Base-by-base conservation (phyloP, 352 stramenopile species). In the Globisporangium middletonii region DNA sequence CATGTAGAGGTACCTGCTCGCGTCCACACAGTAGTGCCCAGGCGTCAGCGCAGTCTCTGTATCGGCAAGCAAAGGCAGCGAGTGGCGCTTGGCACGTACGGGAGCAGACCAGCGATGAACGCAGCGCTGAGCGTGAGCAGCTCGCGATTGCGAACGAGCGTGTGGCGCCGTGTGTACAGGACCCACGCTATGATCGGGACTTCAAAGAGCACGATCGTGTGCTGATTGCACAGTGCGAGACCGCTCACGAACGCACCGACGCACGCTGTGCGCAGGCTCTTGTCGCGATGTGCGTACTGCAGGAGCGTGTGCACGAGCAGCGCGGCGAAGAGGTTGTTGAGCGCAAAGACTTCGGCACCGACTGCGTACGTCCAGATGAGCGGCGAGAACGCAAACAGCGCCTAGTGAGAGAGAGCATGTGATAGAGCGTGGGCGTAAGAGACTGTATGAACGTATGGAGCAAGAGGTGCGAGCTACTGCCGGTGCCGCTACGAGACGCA, bases 321-420 rank as follows among this genome's bases (percentile, higher is more conserved):
- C 4, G 90, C 75, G 9, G 86, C 69, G 35, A 98, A 96, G 1
- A 97, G 64, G 51, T 98, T 98, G 67, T 99, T 98, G n/a, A 99
- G 75, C 5, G 94, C 86, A 68, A 99, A 99, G 13, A 99, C 96
- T 77, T 99, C 96, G 38, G 94, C 87, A 8, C 90, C 87, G 37
- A 94, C 82, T 1, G 90, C 88, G 67, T 99, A 98, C 53, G 93
- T 93, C 96, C 96, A 99, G 11, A 96, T 83, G 19, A 98, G 69
- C 26, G 94, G 92, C 11, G 87, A 97, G 57, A 97, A 97, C n/a
- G 89, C 80, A 62, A 93, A 97, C 3, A 97, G 56, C 18, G 77
- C 74, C 73, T 82, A 53, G 4, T 18, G 45, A 30, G 38, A 43
- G 15, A 44, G 38, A 52, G 23, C 41, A 61, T 4, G 28, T 4